These are phyloP conservation scores for Telfairia occidentalis DNA, from an alignment of 331 rosid genomes.

Conservation along the genomic window DNA sequence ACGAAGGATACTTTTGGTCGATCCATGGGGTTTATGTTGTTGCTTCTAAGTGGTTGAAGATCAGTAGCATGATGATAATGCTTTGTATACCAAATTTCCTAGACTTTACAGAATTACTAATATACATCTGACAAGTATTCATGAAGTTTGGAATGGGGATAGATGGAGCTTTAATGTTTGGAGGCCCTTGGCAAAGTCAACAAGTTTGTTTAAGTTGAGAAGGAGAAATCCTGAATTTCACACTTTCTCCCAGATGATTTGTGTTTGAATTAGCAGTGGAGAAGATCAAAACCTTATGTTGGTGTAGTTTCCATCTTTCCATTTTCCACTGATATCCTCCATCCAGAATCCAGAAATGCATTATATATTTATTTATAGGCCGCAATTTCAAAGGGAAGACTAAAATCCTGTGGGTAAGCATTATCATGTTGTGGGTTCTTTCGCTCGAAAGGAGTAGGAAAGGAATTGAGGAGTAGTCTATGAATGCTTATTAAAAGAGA, in stretches of 20 bases:
- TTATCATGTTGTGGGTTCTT: neutral
- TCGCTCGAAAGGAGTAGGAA: neutral
- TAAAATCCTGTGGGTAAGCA: neutral
- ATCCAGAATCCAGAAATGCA: neutral
- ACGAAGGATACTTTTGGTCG: neutral
- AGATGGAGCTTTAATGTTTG: neutral
- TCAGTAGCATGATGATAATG: neutral
- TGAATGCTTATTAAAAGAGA: neutral
- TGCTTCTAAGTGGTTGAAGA: neutral
- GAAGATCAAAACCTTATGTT: constrained; percentile 1
- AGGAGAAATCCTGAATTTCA: neutral
- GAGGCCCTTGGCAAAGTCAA: neutral
- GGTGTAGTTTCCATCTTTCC: neutral
- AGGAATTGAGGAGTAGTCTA: neutral
- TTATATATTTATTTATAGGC: neutral
- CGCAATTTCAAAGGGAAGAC: neutral
- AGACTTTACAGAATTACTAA: neutral
- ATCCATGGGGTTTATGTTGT: neutral
- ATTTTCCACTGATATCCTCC: neutral
- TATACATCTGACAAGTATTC: neutral
- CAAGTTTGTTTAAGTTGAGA: neutral
- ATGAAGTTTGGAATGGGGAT: neutral
- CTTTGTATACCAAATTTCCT: neutral
- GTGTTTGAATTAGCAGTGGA: neutral
- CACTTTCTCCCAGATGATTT: neutral